Conservation (phyloP, 2,329 filamentous ascomycete species). For the Teratosphaeria nubilosa region DNA sequence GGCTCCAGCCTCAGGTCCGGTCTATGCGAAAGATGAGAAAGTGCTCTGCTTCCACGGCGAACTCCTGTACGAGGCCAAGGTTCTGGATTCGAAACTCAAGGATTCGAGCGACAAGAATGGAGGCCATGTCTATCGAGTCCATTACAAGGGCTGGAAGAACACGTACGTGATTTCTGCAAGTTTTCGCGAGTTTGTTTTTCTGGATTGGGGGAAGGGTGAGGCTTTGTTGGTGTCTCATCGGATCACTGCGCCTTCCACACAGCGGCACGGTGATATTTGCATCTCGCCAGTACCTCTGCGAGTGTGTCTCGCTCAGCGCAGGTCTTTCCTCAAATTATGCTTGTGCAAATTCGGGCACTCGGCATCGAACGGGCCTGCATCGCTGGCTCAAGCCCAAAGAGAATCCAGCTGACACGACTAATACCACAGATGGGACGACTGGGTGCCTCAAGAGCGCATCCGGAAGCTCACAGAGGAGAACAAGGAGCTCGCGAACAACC, state of each 20-base stretch:
- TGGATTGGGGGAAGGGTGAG: background rate
- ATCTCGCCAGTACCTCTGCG: background rate
- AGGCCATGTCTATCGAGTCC: constrained; percentile 78
- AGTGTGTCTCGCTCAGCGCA: background rate
- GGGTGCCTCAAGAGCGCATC: constrained; percentile 87
- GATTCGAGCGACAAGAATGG: constrained; percentile 58
- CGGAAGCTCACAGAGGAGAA: constrained; percentile 94
- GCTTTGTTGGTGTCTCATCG: background rate
- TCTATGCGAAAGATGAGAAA: constrained; percentile 68
- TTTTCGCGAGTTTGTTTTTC: background rate
- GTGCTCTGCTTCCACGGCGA: constrained; percentile 96
- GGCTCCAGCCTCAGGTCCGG: constrained; percentile 43
- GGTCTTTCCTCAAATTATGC: background rate
- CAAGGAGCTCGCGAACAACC: constrained; percentile 70
- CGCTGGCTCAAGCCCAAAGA: background rate
- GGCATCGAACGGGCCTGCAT: background rate
- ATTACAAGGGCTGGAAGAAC: constrained; percentile 99
- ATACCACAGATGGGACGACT: constrained; percentile 79
- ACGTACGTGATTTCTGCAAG: constrained; percentile 49
- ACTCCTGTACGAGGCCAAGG: constrained; percentile 93
- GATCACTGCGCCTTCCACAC: background rate
- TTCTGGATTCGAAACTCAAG: constrained; percentile 63
- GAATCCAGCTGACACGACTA: background rate
- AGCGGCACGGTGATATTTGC: background rate
- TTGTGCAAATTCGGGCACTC: background rate